phyloP scores from a whole-genome alignment of 768 basidiomycete genomes.

The Podaxis sp. region DNA sequence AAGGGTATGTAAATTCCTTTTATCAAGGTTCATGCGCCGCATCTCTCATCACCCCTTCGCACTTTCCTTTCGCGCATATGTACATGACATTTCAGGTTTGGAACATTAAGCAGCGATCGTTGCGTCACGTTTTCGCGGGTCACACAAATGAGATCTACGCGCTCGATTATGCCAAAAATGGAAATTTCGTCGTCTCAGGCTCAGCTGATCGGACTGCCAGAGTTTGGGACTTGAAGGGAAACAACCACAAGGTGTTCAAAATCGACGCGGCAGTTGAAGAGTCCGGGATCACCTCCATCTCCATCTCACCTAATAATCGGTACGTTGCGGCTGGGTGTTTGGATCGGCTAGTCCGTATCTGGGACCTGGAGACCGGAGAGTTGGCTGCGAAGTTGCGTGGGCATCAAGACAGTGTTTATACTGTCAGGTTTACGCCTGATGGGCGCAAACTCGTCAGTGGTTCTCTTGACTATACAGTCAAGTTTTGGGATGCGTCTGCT shows the following conservation, averaged over 20 bases:
- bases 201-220: slow-evolving; percentile 67
- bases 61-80: background rate
- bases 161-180: slow-evolving; percentile 87
- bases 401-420: slow-evolving; percentile 85
- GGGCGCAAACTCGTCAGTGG: slow-evolving; percentile 90
- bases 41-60: slow-evolving; percentile 63
- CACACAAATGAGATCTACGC: slow-evolving; percentile 95
- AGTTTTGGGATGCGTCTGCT: slow-evolving; percentile 80
- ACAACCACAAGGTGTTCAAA: slow-evolving; percentile 42
- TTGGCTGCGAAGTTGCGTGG: slow-evolving; percentile 77
- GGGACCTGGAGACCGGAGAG: slow-evolving; percentile 67
- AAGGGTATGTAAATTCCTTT: slow-evolving; percentile 73
- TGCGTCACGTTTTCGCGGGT: slow-evolving; percentile 81
- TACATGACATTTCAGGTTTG: slow-evolving; percentile 67
- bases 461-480: slow-evolving; percentile 85
- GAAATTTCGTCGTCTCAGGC: slow-evolving; percentile 83
- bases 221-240: slow-evolving; percentile 45
- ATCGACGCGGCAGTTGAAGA: slow-evolving; percentile 47
- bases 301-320: slow-evolving; percentile 73
- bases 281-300: slow-evolving; percentile 76
- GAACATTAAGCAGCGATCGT: slow-evolving; percentile 82
- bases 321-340: slow-evolving; percentile 68
- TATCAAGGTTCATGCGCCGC: slow-evolving; percentile 65
- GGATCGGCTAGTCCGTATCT: slow-evolving; percentile 78
- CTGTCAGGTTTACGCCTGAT: slow-evolving; percentile 90